Base-by-base conservation (phyloP, 331 rosid genomes). In the Cydonia oblonga region DNA sequence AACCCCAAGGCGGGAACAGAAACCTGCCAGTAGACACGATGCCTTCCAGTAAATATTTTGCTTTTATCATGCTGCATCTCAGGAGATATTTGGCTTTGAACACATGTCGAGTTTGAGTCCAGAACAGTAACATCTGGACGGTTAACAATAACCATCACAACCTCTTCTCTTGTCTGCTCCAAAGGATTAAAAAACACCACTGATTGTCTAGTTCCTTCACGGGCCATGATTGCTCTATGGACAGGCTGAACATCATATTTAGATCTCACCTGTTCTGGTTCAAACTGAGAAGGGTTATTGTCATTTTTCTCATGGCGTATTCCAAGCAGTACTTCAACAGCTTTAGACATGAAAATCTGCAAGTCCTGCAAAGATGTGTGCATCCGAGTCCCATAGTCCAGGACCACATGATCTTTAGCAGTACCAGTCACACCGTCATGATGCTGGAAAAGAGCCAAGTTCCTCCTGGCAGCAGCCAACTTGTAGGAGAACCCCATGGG, bases 391-490 rank as follows among this genome's bases (percentile, higher is more conserved):
- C 98, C 98, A 23, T 93, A 93, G 84, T 93, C 98, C 71, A 65
- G 78, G 70, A 93, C 98, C 75, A 93, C 97, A 8, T 93, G 91
- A 79, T 93, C 97, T 78, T 91, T 93, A 64, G 97, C 98, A 51
- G 98, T 93, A 75, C 98, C 98, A 14, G 98, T 91, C 69, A 93
- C 98, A 52, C 98, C 98, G 66, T 93, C 98, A 76, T 93, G 98
- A 82, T 93, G 98, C 90, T 93, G 98, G 80, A 93, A 93, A 79
- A 93, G 98, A 70, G 98, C 98, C 62, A 93, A 83, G 73, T 93
- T 93, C 80, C 98, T 91, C 83, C 98, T 89, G 20, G 97, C 98
- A 77, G 98, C 98, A 8, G 96, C 87, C 86, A 93, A 79, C 87
- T 93, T 93, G 81, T 82, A 85, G 30, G 96, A 90, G 83, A 93